Conservation (phyloP, 345 rosid genomes). For the Citrus reticulata region DNA sequence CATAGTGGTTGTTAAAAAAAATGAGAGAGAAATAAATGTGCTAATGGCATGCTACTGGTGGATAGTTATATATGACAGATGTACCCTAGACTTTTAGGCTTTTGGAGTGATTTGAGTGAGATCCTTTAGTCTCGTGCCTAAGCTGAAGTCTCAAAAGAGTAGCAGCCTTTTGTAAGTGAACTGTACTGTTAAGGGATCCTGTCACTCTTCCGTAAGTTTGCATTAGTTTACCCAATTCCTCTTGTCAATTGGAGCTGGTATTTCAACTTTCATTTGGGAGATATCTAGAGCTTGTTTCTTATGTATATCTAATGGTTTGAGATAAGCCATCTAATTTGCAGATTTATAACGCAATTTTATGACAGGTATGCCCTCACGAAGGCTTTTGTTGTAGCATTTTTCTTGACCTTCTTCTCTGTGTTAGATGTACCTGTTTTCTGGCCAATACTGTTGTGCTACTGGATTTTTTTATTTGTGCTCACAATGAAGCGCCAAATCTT, state of each 20-base stretch:
- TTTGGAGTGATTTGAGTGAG: neutral
- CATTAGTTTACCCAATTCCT: neutral
- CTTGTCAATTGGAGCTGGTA: neutral
- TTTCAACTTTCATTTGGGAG: neutral
- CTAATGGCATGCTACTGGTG: neutral
- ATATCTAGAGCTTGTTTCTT: neutral
- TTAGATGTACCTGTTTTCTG: constrained; percentile 89
- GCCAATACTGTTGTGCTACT: constrained; percentile 74
- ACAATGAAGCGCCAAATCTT: constrained; percentile 63
- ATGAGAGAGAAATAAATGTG: neutral
- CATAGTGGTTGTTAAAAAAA: neutral
- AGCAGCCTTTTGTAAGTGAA: neutral
- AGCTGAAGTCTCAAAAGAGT: neutral
- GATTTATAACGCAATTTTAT: neutral
- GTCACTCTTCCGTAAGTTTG: neutral
- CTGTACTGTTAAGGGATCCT: neutral
- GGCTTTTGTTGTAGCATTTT: constrained; percentile 69
- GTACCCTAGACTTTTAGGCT: neutral
- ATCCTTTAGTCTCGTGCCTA: neutral
- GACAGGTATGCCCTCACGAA: constrained; percentile 67
- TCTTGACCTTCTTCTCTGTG: constrained; percentile 65
- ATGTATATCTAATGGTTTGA: neutral
- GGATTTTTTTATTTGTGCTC: constrained; percentile 71
- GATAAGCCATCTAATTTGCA: neutral
- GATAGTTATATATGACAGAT: neutral